Percentiles rank a stretch among this genome's conserved stretches.
Evolutionary conservation across 805 yeast species (phyloP).

Genomic region (Candida wancherniae): DNA sequence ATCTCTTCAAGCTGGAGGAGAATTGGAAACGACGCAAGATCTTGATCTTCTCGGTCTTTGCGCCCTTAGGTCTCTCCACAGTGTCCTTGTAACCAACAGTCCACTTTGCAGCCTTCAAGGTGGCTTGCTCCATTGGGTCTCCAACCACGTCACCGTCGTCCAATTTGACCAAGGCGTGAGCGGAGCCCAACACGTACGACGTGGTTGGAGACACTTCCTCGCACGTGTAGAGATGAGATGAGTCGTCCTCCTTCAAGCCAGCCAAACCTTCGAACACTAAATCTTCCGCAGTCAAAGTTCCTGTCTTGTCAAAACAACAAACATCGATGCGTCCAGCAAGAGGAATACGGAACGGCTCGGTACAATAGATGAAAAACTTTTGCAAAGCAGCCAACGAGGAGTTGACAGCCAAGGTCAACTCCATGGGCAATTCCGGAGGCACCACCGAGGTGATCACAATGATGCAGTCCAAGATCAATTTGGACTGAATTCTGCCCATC

Average conservation of each 20-base stretch:
- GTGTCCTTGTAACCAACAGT: constrained; percentile 70
- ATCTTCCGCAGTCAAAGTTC: constrained; percentile 96
- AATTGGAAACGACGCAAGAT: constrained; percentile 94
- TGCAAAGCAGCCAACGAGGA: constrained; percentile 81
- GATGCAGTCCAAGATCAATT: constrained; percentile 90
- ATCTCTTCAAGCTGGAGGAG: constrained; percentile 91
- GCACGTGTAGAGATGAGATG: constrained; percentile 49
- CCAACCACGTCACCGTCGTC: constrained; percentile 98
- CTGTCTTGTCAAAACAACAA: constrained; percentile 98
- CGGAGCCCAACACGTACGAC: constrained; percentile 78
- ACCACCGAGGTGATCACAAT: constrained; percentile 95
- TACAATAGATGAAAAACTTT: constrained; percentile 88
- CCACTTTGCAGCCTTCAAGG: constrained; percentile 86
- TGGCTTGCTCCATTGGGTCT: constrained; percentile 98
- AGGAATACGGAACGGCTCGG: constrained; percentile 98
- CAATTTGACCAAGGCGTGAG: constrained; percentile 89
- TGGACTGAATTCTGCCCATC: constrained; percentile 93
- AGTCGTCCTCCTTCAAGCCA: constrained; percentile 55
- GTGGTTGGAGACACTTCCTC: constrained; percentile 68
- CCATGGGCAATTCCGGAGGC: constrained; percentile 99
- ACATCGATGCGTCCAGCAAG: constrained; percentile 97
- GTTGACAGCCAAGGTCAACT: constrained; percentile 96
- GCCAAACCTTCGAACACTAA: constrained; percentile 95
- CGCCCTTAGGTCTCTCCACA: constrained; percentile 43
- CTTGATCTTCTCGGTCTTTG: constrained; percentile 46